Base-by-base conservation (phyloP, 495 filamentous ascomycete genomes). In the Rhypophila decipiens region DNA sequence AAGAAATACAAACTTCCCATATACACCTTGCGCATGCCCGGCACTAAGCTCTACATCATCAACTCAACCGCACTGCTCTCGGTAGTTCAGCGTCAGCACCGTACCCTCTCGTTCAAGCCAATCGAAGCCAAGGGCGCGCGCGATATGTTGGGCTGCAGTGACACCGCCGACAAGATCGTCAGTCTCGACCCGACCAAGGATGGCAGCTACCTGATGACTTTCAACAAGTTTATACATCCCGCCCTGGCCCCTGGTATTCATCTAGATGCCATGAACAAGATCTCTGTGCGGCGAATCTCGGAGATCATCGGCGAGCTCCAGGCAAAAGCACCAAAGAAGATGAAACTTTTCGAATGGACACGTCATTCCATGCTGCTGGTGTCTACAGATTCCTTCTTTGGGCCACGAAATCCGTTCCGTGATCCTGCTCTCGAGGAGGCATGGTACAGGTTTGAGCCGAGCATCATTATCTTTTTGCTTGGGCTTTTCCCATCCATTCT, bases 11-110 rank as follows among this genome's bases (percentile, higher is more conserved):
- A 19, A 5, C 31, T 38, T 42, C 53, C 53, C 2, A 49, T 56
- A 9, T 57, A 51, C 38, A 57, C 55, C n/a, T 35, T 57, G 3
- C 46, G 55, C 1, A n/a, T 57, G 9, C 55, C 55, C 2, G 39
- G 44, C 9, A 11, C 39, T 1, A 42, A 50, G 1, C 46, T 57
- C 11, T 57, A 57, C 23, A 35, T 57, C 38, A 27, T 57, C 34
- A 57, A 50, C n/a, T 35, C 41, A 12, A 39, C 43, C 7, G 7
- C 50, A 11, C 20, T 57, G 5, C 53, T 57, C 24, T 19, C 55
- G 12, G 55, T 45, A 11, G 43, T 53, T 2, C 36, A 38, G 2
- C 36, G 36, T 8, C 36, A 38, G 36, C 7, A n/a, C 36, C 8
- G 8, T 11, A 38, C 36, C 9, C 13, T 38, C 36, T 11, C 36